A percentile compares a stretch with the other conserved stretches of the same genome.
These are phyloP conservation scores for Ustilago bromivora DNA, from an alignment of 1,284 basidiomycete genomes.

Conservation along the genomic window DNA sequence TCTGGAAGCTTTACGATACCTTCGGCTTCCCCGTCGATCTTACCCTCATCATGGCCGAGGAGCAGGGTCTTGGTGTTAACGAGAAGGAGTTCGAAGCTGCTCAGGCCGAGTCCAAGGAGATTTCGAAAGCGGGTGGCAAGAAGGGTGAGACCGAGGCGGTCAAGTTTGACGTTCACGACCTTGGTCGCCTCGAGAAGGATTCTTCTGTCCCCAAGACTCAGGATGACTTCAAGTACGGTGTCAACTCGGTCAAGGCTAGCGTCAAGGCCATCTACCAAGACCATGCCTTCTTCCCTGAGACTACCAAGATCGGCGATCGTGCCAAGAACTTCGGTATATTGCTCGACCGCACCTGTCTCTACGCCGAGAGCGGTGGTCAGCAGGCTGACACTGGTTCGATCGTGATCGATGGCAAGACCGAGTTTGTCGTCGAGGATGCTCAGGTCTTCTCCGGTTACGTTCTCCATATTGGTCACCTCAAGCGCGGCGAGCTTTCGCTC, in stretches of 20 bases:
- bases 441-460: slow-evolving; percentile 88
- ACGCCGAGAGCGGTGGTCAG: slow-evolving; percentile 96
- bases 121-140: slow-evolving; percentile 84
- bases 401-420: slow-evolving; percentile 88
- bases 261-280: slow-evolving; percentile 89
- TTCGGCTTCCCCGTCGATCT: slow-evolving; percentile 98
- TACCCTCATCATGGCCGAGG: slow-evolving; percentile 97
- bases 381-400: slow-evolving; percentile 96
- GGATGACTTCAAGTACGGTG: slow-evolving; percentile 89
- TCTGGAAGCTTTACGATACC: slow-evolving; percentile 98
- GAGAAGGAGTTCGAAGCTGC: slow-evolving; percentile 91
- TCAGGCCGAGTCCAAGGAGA: slow-evolving; percentile 87
- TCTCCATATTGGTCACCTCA: slow-evolving; percentile 88
- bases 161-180: slow-evolving; percentile 95
- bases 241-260: slow-evolving; percentile 76
- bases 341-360: slow-evolving; percentile 95
- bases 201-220: slow-evolving; percentile 88
- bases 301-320: slow-evolving; percentile 69
- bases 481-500: slow-evolving; percentile 79
- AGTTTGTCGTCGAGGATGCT: slow-evolving; percentile 93
- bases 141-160: slow-evolving; percentile 75
- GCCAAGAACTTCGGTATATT: slow-evolving; percentile 84
- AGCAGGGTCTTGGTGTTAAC: slow-evolving; percentile 86
- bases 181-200: slow-evolving; percentile 87
- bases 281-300: slow-evolving; percentile 76